A percentile compares a stretch with the other conserved stretches of the same genome.
phyloP scores from a whole-genome alignment of 2,329 filamentous ascomycete genomes.

The Ceratocystis colombiana region DNA sequence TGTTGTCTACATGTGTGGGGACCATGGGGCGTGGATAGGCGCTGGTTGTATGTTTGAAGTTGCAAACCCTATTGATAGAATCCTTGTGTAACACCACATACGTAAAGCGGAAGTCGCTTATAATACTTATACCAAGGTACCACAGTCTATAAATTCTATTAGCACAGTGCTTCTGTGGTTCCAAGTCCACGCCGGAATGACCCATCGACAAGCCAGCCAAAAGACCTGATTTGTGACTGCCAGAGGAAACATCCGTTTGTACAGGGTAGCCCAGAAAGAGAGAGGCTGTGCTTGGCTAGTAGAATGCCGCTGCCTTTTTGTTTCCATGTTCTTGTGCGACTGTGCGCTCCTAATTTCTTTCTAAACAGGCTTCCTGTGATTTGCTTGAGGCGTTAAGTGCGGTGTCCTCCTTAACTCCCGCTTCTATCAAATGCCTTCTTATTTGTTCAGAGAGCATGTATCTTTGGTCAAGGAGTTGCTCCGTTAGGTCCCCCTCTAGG shows the following conservation, averaged over 20 bases:
- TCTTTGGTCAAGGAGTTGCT: not conserved
- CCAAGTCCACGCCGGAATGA: not conserved
- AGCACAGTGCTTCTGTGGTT: not conserved
- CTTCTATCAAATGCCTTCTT: not conserved
- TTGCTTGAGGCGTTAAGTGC: not conserved
- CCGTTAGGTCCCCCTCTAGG: not conserved
- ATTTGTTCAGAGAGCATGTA: too few species aligned
- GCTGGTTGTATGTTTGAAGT: not conserved
- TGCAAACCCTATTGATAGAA: not conserved
- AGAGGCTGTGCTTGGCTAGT: not conserved
- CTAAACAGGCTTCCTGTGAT: not conserved
- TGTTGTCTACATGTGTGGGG: not conserved
- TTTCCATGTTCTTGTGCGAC: not conserved
- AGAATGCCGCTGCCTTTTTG: not conserved
- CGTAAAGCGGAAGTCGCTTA: not conserved
- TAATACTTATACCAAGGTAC: not conserved
- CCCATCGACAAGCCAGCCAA: not conserved
- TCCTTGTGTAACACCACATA: not conserved
- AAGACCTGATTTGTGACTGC: not conserved
- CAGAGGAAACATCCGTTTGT: not conserved
- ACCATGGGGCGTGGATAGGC: not conserved
- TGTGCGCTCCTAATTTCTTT: not conserved
- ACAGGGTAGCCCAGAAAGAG: not conserved
- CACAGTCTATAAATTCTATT: not conserved
- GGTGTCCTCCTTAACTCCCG: not conserved